A percentile compares a stretch with the other conserved stretches of the same genome.
These are phyloP conservation scores for Lumnitzera racemosa DNA, from an alignment of 345 rosid species.

Conservation along the genomic window DNA sequence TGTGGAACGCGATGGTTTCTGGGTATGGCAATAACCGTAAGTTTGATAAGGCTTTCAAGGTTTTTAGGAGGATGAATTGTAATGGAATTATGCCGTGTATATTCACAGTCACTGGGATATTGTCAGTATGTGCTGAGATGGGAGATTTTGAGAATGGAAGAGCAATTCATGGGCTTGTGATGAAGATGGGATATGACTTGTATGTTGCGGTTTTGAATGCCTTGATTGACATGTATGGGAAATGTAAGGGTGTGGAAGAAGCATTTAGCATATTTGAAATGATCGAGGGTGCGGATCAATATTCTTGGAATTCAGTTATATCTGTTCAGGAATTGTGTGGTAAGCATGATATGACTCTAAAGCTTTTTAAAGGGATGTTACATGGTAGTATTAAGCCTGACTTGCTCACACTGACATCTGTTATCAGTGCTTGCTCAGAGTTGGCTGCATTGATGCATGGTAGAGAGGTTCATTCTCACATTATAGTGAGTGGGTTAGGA, in stretches of 20 bases:
- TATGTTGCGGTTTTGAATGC: constrained; percentile 38
- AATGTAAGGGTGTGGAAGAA: constrained; percentile 36
- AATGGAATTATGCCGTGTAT: constrained; percentile 28
- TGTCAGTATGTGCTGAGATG: constrained; percentile 35
- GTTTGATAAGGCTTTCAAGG: constrained; percentile 32
- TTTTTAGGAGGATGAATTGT: constrained; percentile 33
- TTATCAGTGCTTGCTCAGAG: constrained; percentile 51
- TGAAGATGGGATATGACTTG: constrained; percentile 33
- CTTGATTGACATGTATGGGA: constrained; percentile 67
- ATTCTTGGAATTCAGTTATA: constrained; percentile 60
- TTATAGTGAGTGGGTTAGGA: constrained; percentile 32
- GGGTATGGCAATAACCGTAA: constrained; percentile 43
- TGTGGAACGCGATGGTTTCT: constrained; percentile 62
- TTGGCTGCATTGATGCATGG: constrained; percentile 49
- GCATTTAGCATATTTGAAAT: constrained; percentile 35
- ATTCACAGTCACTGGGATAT: constrained; percentile 42
- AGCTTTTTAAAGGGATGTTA: constrained; percentile 43
- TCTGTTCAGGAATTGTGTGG: constrained; percentile 47
- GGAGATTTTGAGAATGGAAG: constrained; percentile 36
- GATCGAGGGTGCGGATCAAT: constrained; percentile 38
- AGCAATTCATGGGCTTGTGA: constrained; percentile 35
- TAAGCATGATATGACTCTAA: constrained; percentile 46
- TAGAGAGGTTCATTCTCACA: constrained; percentile 40
- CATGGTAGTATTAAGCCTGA: constrained; percentile 36
- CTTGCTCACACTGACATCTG: constrained; percentile 44